Percentiles rank a stretch among this genome's conserved stretches.
Evolutionary conservation across 306 rosid species (phyloP).

Genomic region (Hippophae gyantsensis): DNA sequence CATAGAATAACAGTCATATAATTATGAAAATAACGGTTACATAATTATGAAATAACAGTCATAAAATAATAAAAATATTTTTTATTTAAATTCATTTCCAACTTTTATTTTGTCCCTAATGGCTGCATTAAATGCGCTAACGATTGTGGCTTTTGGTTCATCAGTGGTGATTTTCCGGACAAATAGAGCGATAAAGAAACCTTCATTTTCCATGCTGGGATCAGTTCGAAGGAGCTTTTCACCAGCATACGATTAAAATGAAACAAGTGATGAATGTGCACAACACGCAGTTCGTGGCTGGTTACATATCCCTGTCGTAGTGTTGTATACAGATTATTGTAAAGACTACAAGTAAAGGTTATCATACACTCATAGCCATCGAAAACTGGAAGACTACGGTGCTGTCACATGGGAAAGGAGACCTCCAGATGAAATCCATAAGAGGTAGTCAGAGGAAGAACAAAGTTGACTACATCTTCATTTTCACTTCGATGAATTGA

Average conservation of each 20-base stretch:
- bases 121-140: too few species aligned
- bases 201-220: conserved; percentile 63
- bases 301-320: too few species aligned
- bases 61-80: too few species aligned
- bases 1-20: too few species aligned
- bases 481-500: conserved; percentile 68
- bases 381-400: conserved; percentile 56
- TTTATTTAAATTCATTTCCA: too few species aligned
- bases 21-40: too few species aligned
- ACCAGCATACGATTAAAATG: conserved; percentile 27
- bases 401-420: conserved; percentile 52
- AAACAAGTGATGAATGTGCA: too few species aligned
- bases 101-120: too few species aligned
- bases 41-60: too few species aligned
- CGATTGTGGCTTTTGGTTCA: too few species aligned
- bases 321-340: too few species aligned
- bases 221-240: conserved; percentile 50
- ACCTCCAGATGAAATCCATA: conserved; percentile 46
- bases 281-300: too few species aligned
- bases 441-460: conserved; percentile 55
- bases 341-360: not conserved
- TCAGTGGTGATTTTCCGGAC: conserved; percentile 13
- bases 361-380: conserved; percentile 45
- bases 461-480: conserved; percentile 62
- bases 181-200: conserved; percentile 81